Evolutionary conservation across 2,329 filamentous ascomycete genomes (phyloP), one percentile per base, ranked within the genome.

Genomic region (Aureobasidium sp.): DNA sequence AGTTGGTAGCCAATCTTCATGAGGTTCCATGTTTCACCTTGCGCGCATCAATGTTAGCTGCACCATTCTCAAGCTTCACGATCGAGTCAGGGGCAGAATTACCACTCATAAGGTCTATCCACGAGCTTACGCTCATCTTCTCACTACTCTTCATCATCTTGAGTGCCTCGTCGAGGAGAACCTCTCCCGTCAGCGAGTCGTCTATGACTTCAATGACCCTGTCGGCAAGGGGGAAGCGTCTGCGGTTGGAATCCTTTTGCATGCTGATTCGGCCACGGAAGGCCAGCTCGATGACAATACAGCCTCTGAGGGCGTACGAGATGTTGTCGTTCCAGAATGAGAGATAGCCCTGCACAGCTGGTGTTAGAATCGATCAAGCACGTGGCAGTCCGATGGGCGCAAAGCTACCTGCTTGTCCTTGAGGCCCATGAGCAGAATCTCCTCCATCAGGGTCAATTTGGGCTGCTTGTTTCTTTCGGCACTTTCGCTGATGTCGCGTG

Each of bases 311-410:
- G 60, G 93, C 93, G 70, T 98, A 98, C 56, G 90, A 96, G 66
- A 98, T 98, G 74, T 98, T 98, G 74, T 98, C 93, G 74, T 98
- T 98, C 93, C 93, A 98, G 74, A 98, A 98, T 25, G 91, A 97
- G 59, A 98, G 83, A 68, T 98, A 97, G 60, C 93, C 93, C 90
- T 95, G 45, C 10, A 25, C 14, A 49, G 4, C 14, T 19, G 8
- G 4, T 6, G 14, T 53, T 27, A 53, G 40, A 19, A 32, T 11
- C 17, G 27, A n/a, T 41, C 27, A 24, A 14, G 17, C 16, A 41
- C 11, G 12, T 30, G 45, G 34, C 24, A 38, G 12, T 3, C 10
- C 4, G 41, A 8, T 6, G 37, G 37, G 21, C 30, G n/a, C 40
- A 17, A 30, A 66, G 78, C 67, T 75, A 95, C 90, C 83, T 98